Base-by-base conservation (phyloP, 1,284 basidiomycete genomes). In the Bjerkandera adusta region DNA sequence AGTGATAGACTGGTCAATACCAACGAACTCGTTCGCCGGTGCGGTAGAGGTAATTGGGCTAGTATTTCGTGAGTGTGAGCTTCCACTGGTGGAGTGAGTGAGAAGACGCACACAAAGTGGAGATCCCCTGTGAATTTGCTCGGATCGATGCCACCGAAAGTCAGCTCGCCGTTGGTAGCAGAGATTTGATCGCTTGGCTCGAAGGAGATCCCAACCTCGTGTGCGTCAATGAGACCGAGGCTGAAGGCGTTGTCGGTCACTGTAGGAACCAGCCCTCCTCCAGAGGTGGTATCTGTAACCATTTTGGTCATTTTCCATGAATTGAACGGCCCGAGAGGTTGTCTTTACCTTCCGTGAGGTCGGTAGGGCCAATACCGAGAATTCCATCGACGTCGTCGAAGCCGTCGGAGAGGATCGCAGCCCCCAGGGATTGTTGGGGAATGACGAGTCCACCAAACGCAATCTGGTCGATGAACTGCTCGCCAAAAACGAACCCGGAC, bases 151-250 rank as follows among this genome's bases (percentile, higher is more conserved):
- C 75, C 76, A 49, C 79, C 79, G 63, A 69, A 67, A 22, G 61
- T 62, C 15, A 69, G 46, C 49, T 64, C 59, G 20, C 59, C 65
- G 48, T 65, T 68, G n/a, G 58, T 59, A 38, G 43, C 42, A 3
- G 47, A 22, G 1, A 53, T 46, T 10, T 57, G 49, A n/a, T 58
- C 72, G 1, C 76, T 75, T 15, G 71, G 72, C 37, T 59, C 62
- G 60, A 76, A 81, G n/a, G 69, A 79, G 49, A 81, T 68, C 13
- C 73, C 75, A 51, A 80, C 62, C 51, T 33, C 68, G 66, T 55
- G 36, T n/a, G 35, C 32, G 27, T 26, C 25, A 35, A 62, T 61
- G 4, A 54, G 41, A n/a, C 56, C 59, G 39, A 62, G 60, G 3
- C 56, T 43, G 60, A 70, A 73, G 3, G 76, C 64, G 54, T 76